Conservation (phyloP, 371 early-diverging fungal species). For the Mortierella sp. region DNA sequence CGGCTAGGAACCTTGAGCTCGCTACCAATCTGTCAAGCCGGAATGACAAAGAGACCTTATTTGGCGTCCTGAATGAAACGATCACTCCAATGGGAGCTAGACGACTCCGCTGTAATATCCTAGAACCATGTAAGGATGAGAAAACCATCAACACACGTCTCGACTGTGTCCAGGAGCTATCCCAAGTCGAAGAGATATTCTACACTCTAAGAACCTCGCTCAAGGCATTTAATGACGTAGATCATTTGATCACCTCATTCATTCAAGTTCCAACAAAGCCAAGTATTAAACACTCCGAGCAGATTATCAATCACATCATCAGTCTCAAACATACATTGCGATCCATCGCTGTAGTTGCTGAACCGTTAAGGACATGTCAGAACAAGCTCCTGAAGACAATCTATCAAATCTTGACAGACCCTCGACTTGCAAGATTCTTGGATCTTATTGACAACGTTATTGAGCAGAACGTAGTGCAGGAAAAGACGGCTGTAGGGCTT, state of each 20-base stretch:
- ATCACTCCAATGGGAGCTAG: constrained; percentile 81
- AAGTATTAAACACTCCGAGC: constrained; percentile 72
- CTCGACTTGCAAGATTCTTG: constrained; percentile 54
- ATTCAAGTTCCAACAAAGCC: constrained; percentile 62
- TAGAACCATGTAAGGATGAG: constrained; percentile 75
- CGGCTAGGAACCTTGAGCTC: constrained; percentile 77
- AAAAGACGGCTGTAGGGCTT: constrained; percentile 80
- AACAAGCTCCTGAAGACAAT: constrained; percentile 63
- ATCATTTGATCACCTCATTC: constrained; percentile 65
- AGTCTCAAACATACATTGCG: constrained; percentile 74
- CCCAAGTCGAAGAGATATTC: constrained; percentile 24
- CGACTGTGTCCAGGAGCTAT: constrained; percentile 44
- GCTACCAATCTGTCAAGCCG: constrained; percentile 61
- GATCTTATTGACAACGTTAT: constrained; percentile 64
- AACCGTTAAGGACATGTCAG: constrained; percentile 45
- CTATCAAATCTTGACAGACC: constrained; percentile 43
- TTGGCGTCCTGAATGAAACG: constrained; percentile 69
- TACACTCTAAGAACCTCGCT: constrained; percentile 25
- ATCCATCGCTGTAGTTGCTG: constrained; percentile 57
- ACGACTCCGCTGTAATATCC: constrained; percentile 76
- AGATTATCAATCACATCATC: constrained; percentile 81
- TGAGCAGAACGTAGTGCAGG: constrained; percentile 76
- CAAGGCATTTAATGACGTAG: constrained; percentile 61
- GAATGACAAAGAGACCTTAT: constrained; percentile 64
- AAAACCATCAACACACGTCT: constrained; percentile 53